phyloP scores from a whole-genome alignment of 1,284 basidiomycete species.

The Takashimella koratensis region DNA sequence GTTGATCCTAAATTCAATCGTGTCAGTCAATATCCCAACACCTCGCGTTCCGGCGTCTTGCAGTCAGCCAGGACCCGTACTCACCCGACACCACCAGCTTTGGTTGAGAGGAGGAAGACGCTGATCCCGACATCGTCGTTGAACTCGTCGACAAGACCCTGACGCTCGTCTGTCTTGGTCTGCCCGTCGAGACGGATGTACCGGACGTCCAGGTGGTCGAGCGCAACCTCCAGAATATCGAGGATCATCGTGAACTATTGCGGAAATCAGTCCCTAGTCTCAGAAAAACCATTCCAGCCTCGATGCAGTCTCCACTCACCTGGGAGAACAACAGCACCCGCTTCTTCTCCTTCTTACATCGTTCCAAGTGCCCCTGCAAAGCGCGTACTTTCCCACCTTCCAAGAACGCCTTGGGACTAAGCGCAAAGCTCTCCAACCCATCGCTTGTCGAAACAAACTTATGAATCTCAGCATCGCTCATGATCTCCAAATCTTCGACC shows the following conservation, averaged over 20 bases:
- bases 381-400: constrained; percentile 85
- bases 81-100: constrained; percentile 66
- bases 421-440: constrained; percentile 72
- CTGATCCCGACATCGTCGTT: constrained; percentile 88
- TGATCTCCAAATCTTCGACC: constrained; percentile 85
- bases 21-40: constrained; percentile 14
- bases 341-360: constrained; percentile 67
- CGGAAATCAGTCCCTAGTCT: neutral
- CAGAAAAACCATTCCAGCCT: no score
- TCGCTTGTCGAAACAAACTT: constrained; percentile 68
- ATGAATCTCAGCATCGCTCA: constrained; percentile 93
- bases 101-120: constrained; percentile 91
- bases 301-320: constrained; percentile 58
- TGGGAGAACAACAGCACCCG: constrained; percentile 92
- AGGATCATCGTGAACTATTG: constrained; percentile 86
- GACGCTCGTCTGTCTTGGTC: constrained; percentile 89
- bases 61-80: constrained; percentile 9
- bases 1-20: constrained; percentile 64
- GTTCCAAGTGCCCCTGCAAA: constrained; percentile 67
- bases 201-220: constrained; percentile 70
- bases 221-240: constrained; percentile 84
- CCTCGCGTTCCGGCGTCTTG: neutral
- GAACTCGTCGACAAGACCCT: constrained; percentile 92
- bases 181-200: constrained; percentile 90
- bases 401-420: constrained; percentile 71